Evolutionary conservation across 257 asterid species (phyloP).

Genomic region (Linderniella brevidens): DNA sequence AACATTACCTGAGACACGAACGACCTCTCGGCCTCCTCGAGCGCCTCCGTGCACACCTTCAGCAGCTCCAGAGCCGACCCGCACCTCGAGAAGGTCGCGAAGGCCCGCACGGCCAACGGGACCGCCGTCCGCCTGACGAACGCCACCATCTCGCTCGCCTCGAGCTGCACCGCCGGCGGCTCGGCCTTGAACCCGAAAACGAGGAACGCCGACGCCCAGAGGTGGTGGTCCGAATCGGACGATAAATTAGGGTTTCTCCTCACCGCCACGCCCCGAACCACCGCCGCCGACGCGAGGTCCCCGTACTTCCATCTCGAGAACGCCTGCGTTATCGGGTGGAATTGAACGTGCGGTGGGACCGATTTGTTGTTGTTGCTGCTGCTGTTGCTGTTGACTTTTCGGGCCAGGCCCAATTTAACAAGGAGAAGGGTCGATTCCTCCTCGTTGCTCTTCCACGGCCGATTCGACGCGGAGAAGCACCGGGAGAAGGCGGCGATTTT

Average conservation of each 20-base stretch:
- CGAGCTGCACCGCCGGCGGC: conserved; percentile 62
- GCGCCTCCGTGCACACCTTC: conserved; percentile 70
- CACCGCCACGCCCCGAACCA: conserved; percentile 31
- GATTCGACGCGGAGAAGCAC: conserved; percentile 19
- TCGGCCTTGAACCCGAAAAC: conserved; percentile 75
- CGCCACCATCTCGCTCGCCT: conserved; percentile 50
- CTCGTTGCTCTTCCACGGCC: conserved; percentile 42
- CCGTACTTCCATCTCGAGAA: conserved; percentile 35
- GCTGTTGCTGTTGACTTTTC: conserved; percentile 38
- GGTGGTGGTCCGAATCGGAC: conserved; percentile 31
- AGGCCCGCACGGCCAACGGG: conserved; percentile 52
- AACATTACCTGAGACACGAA: conserved; percentile 58
- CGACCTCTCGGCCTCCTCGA: conserved; percentile 78
- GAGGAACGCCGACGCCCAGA: conserved; percentile 74
- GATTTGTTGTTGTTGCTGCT: conserved; percentile 20
- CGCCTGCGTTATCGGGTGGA: conserved; percentile 56
- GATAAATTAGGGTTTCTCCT: conserved; percentile 30
- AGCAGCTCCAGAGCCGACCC: conserved; percentile 71
- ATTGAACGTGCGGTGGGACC: conserved; percentile 17
- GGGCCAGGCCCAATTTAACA: conserved; percentile 54
- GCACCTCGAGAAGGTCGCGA: conserved; percentile 56
- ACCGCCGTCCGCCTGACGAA: conserved; percentile 52
- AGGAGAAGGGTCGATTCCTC: conserved; percentile 56
- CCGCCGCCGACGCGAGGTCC: conserved; percentile 33
- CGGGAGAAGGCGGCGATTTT: too few relatives aligned